Conservation (phyloP, 768 basidiomycete genomes). For the Macrolepiota fuliginosa region DNA sequence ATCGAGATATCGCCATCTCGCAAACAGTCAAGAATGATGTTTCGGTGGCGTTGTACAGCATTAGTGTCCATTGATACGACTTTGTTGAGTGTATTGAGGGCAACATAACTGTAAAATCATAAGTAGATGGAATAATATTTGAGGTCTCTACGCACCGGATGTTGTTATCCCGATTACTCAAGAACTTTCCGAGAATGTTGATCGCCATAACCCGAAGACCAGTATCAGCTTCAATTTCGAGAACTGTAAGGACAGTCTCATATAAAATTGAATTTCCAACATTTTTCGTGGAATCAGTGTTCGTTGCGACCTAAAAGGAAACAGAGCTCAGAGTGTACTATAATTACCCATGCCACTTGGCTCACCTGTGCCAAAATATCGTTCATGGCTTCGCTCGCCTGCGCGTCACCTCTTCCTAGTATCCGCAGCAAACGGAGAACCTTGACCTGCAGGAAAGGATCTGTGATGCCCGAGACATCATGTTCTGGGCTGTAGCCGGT, state of each 20-base stretch:
- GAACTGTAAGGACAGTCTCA: conserved; percentile 92
- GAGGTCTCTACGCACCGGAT: conserved; percentile 65
- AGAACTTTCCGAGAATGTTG: conserved; percentile 97
- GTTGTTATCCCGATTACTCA: conserved; percentile 97
- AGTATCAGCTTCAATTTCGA: conserved; percentile 96
- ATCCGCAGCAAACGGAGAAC: conserved; percentile 84
- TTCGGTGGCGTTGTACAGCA: conserved; percentile 96
- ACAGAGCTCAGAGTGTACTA: conserved; percentile 3
- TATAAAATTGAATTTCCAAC: conserved; percentile 98
- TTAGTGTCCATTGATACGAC: conserved; percentile 97
- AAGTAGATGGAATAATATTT: background rate
- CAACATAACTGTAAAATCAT: conserved; percentile 73
- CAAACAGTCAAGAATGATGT: conserved; percentile 97
- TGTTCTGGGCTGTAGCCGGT: conserved; percentile 99
- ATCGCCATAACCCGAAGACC: conserved; percentile 98
- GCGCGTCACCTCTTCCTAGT: conserved; percentile 81
- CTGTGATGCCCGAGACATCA: conserved; percentile 98
- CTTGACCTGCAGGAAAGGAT: conserved; percentile 94
- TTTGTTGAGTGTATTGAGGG: conserved; percentile 96
- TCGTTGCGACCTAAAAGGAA: conserved; percentile 83
- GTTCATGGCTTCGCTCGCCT: conserved; percentile 96
- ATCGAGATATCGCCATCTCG: conserved; percentile 99
- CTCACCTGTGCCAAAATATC: conserved; percentile 93
- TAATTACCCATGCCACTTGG: background rate
- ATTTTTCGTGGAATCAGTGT: conserved; percentile 96